Evolutionary conservation across 352 stramenopile species (phyloP).

Genomic region (Phytophthora palmivora): DNA sequence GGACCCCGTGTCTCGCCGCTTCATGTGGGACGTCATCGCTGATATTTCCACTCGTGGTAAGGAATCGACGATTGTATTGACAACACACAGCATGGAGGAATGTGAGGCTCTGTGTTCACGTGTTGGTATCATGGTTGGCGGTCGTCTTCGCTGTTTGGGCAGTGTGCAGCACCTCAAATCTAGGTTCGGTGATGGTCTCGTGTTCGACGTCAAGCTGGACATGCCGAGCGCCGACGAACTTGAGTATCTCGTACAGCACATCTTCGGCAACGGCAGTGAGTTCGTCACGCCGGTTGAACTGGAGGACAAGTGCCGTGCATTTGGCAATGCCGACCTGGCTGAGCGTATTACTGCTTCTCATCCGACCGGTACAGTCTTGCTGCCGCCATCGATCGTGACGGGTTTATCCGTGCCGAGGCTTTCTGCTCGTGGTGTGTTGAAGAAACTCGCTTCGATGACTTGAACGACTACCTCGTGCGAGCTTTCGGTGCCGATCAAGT

Average conservation of each 20-base stretch:
- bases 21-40: constrained; percentile 68
- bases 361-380: constrained; percentile 68
- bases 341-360: constrained; percentile 46
- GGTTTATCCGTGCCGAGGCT: constrained; percentile 36
- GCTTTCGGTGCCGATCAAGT: constrained; percentile 32
- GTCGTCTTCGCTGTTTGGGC: constrained; percentile 66
- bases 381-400: constrained; percentile 49
- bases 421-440: constrained; percentile 69
- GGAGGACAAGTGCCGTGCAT: constrained; percentile 41
- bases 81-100: constrained; percentile 84
- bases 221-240: constrained; percentile 33
- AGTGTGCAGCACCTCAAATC: constrained; percentile 94
- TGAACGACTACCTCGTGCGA: constrained; percentile 35
- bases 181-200: constrained; percentile 93
- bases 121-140: constrained; percentile 92
- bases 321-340: constrained; percentile 47
- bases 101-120: constrained; percentile 76
- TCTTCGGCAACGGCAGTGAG: constrained; percentile 31
- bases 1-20: constrained; percentile 86
- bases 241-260: constrained; percentile 21
- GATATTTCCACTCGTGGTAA: constrained; percentile 64
- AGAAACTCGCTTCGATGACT: constrained; percentile 50
- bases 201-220: constrained; percentile 77
- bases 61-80: constrained; percentile 82
- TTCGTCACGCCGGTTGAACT: constrained; percentile 36